These are phyloP conservation scores for Fusarium xylarioides DNA, from an alignment of 2,329 filamentous ascomycete species.

Conservation along the genomic window DNA sequence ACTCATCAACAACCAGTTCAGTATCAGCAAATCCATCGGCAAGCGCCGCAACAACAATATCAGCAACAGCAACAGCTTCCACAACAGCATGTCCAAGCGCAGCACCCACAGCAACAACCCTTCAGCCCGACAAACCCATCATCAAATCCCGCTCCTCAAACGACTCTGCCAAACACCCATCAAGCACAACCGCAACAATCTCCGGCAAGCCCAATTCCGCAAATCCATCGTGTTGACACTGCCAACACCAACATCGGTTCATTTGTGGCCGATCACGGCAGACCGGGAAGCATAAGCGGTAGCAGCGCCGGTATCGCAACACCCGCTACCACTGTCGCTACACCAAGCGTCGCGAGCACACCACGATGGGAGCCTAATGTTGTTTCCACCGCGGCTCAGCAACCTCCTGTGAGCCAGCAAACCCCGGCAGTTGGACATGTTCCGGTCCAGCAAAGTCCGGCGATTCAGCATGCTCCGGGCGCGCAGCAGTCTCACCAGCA, in stretches of 20 bases:
- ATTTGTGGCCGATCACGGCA: slow-evolving; percentile 2
- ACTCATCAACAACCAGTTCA: not conserved
- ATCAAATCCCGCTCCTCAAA: slow-evolving; percentile 6
- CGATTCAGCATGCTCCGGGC: not conserved
- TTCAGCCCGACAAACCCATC: not conserved
- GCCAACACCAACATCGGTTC: slow-evolving; percentile 5
- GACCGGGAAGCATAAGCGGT: slow-evolving; percentile 17
- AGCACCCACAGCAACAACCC: slow-evolving; percentile 7
- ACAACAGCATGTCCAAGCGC: not conserved
- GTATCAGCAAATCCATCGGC: not conserved
- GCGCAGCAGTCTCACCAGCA: not conserved
- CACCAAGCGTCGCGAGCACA: slow-evolving; percentile 5
- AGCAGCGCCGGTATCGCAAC: slow-evolving; percentile 18
- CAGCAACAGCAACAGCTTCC: not conserved
- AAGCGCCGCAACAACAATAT: not conserved
- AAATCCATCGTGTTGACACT: slow-evolving; percentile 1
- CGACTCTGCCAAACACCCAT: not conserved
- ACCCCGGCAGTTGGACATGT: not conserved
- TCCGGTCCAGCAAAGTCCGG: not conserved
- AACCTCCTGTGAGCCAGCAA: not conserved
- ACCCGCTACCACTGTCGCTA: slow-evolving; percentile 8
- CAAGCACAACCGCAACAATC: slow-evolving; percentile 1
- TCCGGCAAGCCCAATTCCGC: not conserved
- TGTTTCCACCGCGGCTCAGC: not conserved
- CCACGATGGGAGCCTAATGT: slow-evolving; percentile 11